Evolutionary conservation across 148 eudicot genomes (phyloP).

Genomic region (Heliosperma pusillum): DNA sequence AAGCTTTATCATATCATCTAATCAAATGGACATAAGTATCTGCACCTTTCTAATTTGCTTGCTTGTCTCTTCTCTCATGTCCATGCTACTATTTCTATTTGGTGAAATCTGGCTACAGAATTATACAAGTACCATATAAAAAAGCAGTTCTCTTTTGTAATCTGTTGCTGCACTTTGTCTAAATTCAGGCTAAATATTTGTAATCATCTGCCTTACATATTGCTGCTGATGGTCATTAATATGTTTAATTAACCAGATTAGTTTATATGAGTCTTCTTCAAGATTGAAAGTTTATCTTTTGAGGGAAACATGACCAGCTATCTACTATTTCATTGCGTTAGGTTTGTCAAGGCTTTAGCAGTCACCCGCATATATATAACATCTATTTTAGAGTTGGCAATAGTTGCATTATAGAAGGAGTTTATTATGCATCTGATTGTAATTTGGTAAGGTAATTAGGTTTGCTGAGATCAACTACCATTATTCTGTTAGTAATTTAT

Average conservation of each 20-base stretch:
- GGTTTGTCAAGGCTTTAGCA: no score
- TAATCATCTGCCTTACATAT: neutral
- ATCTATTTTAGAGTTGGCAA: no score
- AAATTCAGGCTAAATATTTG: neutral
- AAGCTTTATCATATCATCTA: neutral
- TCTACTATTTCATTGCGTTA: no score
- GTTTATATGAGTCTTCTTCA: neutral
- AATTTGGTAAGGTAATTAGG: no score
- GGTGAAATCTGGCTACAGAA: neutral
- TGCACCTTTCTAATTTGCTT: neutral
- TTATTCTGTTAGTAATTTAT: no score
- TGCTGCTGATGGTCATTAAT: neutral
- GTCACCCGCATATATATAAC: no score
- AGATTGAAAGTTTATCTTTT: neutral
- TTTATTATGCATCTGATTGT: no score
- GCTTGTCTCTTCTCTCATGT: neutral
- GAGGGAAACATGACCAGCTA: no score
- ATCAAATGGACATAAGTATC: neutral
- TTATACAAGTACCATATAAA: neutral
- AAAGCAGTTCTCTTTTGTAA: neutral
- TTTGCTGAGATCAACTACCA: no score
- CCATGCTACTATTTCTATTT: neutral
- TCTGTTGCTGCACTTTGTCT: neutral
- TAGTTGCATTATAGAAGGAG: no score
- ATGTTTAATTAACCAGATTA: neutral